phyloP scores from a whole-genome alignment of 129 eudicot genomes.

The Flaveria bidentis region DNA sequence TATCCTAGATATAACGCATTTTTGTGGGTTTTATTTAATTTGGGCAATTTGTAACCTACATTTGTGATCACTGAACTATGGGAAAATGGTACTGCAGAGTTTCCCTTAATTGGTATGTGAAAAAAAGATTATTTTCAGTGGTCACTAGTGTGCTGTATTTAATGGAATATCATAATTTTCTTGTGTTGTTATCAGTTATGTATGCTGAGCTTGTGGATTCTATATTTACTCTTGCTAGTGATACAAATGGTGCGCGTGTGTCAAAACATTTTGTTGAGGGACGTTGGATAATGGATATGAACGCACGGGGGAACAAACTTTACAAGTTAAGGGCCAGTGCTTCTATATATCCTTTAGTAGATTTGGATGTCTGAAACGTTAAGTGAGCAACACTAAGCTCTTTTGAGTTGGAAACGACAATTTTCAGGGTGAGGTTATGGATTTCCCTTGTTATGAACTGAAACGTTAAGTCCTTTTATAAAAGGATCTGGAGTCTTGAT shows the following conservation, averaged over 20 bases:
- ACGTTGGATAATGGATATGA: not conserved
- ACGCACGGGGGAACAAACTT: not conserved
- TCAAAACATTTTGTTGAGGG: not conserved
- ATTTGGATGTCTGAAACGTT: too few relatives aligned
- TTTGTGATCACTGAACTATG: constrained; percentile 46
- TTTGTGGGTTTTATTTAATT: too few relatives aligned
- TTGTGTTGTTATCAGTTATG: constrained; percentile 32
- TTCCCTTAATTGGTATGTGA: constrained; percentile 39
- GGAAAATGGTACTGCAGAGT: constrained; percentile 71
- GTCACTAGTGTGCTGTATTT: constrained; percentile 22
- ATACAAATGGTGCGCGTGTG: constrained; percentile 45
- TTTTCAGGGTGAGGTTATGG: not conserved
- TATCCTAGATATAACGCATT: too few relatives aligned
- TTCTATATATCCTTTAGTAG: too few relatives aligned
- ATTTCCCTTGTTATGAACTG: too few relatives aligned
- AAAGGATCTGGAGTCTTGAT: constrained; percentile 34
- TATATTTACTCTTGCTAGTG: constrained; percentile 23
- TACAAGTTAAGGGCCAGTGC: too few relatives aligned
- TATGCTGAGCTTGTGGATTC: constrained; percentile 8
- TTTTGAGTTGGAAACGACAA: not conserved
- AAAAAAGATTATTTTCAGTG: too few relatives aligned
- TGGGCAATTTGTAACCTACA: too few relatives aligned
- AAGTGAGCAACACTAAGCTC: not conserved
- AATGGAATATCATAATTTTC: constrained; percentile 42
- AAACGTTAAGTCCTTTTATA: too few relatives aligned